phyloP scores from a whole-genome alignment of 331 rosid genomes.

The Quercus lobata region DNA sequence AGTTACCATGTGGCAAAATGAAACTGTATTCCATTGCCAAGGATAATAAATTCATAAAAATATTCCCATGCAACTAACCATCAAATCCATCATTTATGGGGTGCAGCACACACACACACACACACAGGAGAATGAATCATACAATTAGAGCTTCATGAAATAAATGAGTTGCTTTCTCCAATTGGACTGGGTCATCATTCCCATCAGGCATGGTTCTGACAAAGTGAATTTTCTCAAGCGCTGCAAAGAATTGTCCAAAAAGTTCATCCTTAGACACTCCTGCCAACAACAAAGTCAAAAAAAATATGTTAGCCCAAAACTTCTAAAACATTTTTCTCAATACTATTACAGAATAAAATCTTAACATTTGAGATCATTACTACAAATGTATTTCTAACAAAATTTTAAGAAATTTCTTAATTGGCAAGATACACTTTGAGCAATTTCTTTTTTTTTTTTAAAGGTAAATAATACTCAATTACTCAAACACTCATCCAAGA shows the following conservation, averaged over 20 bases:
- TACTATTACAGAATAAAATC: background rate
- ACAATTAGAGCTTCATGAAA: slow-evolving; percentile 65
- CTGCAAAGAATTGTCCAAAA: slow-evolving; percentile 71
- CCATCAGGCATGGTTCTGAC: slow-evolving; percentile 65
- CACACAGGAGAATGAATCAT: slow-evolving; percentile 27
- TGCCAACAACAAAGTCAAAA: slow-evolving; percentile 27
- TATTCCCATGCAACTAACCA: background rate
- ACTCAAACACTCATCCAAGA: background rate
- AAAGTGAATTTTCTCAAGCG: slow-evolving; percentile 63
- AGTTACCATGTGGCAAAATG: background rate
- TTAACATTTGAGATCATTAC: background rate
- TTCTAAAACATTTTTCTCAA: background rate
- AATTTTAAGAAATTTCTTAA: background rate
- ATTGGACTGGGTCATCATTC: slow-evolving; percentile 61
- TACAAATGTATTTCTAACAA: background rate
- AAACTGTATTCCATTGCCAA: background rate
- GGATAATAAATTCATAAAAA: slow-evolving; percentile 2
- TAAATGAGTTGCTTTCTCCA: slow-evolving; percentile 67
- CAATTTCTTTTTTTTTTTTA: background rate
- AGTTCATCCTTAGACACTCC: slow-evolving; percentile 78
- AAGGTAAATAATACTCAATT: background rate
- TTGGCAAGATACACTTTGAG: background rate
- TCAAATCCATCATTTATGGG: background rate
- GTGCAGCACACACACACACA: slow-evolving; percentile 7
- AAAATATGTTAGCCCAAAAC: background rate